These are phyloP conservation scores for Aureobasidium sp. DNA, from an alignment of 2,329 filamentous ascomycete species.

Conservation along the genomic window DNA sequence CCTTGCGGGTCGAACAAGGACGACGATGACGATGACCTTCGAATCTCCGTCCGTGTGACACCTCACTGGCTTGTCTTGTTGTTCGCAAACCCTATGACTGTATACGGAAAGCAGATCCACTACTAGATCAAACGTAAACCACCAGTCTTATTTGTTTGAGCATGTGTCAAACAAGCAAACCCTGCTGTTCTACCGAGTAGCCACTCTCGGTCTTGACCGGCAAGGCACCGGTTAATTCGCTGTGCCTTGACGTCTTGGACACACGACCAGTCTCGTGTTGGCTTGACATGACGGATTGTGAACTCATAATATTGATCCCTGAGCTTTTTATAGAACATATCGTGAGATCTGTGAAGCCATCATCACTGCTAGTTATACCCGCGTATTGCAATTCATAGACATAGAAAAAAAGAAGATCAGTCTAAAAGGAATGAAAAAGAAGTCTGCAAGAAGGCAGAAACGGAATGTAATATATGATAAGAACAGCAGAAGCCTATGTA, in stretches of 20 bases:
- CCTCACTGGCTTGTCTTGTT: background rate
- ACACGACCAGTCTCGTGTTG: background rate
- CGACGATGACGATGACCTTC: background rate
- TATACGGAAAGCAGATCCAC: background rate
- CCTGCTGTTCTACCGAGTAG: background rate
- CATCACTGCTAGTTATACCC: background rate
- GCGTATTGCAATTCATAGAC: background rate
- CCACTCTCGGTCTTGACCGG: background rate
- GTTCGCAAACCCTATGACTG: background rate
- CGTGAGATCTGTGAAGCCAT: background rate
- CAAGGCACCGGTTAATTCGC: background rate
- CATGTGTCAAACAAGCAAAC: constrained; percentile 10
- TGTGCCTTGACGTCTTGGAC: background rate
- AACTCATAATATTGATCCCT: background rate
- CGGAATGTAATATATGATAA: background rate
- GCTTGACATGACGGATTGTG: background rate
- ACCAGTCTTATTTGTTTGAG: constrained; percentile 7
- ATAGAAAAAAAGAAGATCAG: background rate
- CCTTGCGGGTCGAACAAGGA: background rate
- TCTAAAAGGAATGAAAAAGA: background rate
- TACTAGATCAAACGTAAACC: background rate
- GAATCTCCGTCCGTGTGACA: background rate
- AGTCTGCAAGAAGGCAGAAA: background rate
- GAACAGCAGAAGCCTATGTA: constrained; percentile 4
- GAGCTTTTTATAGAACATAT: background rate